phyloP scores from a whole-genome alignment of 208 protist genomes.

The Naegleria fowleri region DNA sequence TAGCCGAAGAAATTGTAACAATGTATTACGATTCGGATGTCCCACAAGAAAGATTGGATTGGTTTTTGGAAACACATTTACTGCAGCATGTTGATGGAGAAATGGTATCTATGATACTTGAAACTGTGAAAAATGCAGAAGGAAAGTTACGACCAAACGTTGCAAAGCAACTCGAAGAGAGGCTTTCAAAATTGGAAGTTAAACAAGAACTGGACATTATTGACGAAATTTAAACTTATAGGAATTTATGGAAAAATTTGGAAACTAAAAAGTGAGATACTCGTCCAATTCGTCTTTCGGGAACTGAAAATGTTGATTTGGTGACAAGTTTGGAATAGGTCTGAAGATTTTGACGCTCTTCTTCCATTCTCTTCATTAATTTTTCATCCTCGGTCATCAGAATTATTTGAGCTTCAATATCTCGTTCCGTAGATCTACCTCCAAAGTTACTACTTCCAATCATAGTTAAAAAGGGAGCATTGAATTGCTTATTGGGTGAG shows the following conservation, averaged over 20 bases:
- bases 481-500: background rate
- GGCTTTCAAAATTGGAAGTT: background rate
- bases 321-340: background rate
- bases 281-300: background rate
- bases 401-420: slow-evolving; percentile 33
- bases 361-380: background rate
- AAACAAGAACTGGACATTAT: background rate
- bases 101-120: background rate
- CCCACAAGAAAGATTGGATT: background rate
- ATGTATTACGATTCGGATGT: background rate
- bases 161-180: background rate
- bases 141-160: background rate
- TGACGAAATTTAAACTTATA: background rate
- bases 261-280: background rate
- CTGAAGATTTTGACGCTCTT: background rate
- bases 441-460: slow-evolving; percentile 41
- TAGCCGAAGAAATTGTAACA: background rate
- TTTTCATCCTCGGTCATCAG: background rate
- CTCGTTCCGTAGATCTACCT: slow-evolving; percentile 24
- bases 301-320: background rate
- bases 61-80: background rate
- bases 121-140: background rate
- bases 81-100: background rate
- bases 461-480: slow-evolving; percentile 20
- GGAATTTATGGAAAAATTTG: slow-evolving; percentile 10